Evolutionary conservation across 2,329 filamentous ascomycete species (phyloP), one percentile per base, ranked within the genome.

Genomic region (Ophiocordyceps camponoti-saundersi): DNA sequence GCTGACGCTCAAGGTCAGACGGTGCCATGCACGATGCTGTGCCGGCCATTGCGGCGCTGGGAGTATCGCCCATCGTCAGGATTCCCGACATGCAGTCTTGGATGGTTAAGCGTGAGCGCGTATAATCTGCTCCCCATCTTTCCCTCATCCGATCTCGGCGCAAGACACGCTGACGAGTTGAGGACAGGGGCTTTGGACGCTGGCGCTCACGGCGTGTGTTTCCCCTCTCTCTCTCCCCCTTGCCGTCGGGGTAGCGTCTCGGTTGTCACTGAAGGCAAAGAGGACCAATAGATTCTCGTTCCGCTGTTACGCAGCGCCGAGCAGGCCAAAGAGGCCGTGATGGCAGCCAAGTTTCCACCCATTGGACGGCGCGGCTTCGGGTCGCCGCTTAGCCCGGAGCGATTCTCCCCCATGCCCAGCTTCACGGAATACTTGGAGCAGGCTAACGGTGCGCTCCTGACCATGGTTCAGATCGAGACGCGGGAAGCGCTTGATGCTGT

Each of bases 381-480:
- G 32, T 72, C 69, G 10, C 68, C 70, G 29, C 67, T 72, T 50
- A 66, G 68, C 10, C 53, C 58, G 2, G 61, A 61, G 41, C 62
- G 65, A 32, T 69, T 71, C 53, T 62, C 57, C 21, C 66, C 67
- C 46, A 63, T 63, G 16, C 61, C 69, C 11, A 65, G 59, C 6
- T 66, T 68, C 20, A 67, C 66, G 3, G 65, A 72, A 46, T 74
- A 74, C 49, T 65, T 73, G 53, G 62, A 67, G 49, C 62, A 68
- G 40, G 71, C 71, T 42, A 73, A 74, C 50, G 63, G 71, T 46
- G 53, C 60, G 29, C 65, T 82, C 21, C 57, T 82, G 48, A 80
- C 75, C 16, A 79, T 81, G 63, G 75, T 82, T 12, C 79, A 82
- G 59, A 82, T 83, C 46, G 79, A 83, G 62, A 82, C 79, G 0